A percentile compares a stretch with the other conserved stretches of the same genome.
Conservation (phyloP, 129 eudicot genomes). For the Artemisia argyi region DNA sequence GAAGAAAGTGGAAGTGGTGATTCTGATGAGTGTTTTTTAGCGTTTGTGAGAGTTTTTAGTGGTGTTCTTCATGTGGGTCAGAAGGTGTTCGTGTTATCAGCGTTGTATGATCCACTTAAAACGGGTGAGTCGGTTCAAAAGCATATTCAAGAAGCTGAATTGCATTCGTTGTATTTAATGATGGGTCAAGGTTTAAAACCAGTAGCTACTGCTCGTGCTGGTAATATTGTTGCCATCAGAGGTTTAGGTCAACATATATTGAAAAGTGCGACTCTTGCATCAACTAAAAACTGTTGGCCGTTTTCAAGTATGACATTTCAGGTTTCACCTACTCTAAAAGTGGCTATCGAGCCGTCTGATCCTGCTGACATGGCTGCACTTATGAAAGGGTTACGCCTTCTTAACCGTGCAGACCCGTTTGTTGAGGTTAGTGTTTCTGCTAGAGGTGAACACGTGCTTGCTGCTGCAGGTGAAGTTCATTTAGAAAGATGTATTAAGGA, state of each 20-base stretch:
- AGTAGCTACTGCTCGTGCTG: conserved; percentile 73
- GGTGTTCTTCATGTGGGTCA: conserved; percentile 73
- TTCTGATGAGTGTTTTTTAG: conserved; percentile 86
- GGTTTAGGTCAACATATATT: conserved; percentile 94
- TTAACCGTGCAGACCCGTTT: conserved; percentile 94
- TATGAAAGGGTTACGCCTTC: conserved; percentile 82
- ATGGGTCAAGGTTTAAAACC: conserved; percentile 96
- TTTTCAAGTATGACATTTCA: conserved; percentile 96
- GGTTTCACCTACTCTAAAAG: conserved; percentile 90
- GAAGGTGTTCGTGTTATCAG: conserved; percentile 78
- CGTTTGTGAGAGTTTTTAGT: conserved; percentile 91
- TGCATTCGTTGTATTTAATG: conserved; percentile 90
- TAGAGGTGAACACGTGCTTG: conserved; percentile 95
- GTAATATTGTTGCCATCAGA: conserved; percentile 85
- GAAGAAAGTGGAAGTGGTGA: conserved; percentile 65
- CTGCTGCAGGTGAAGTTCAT: conserved; percentile 99
- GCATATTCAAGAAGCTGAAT: conserved; percentile 88
- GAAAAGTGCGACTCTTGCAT: conserved; percentile 92
- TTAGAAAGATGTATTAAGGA: conserved; percentile 90
- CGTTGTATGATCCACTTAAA: conserved; percentile 83
- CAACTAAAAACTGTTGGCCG: conserved; percentile 89
- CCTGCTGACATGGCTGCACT: conserved; percentile 72
- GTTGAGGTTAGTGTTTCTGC: conserved; percentile 94
- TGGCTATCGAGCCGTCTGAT: conserved; percentile 94
- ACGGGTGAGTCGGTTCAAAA: conserved; percentile 55